phyloP scores from a whole-genome alignment of 1,284 basidiomycete species.

The Cystobasidium sp. region DNA sequence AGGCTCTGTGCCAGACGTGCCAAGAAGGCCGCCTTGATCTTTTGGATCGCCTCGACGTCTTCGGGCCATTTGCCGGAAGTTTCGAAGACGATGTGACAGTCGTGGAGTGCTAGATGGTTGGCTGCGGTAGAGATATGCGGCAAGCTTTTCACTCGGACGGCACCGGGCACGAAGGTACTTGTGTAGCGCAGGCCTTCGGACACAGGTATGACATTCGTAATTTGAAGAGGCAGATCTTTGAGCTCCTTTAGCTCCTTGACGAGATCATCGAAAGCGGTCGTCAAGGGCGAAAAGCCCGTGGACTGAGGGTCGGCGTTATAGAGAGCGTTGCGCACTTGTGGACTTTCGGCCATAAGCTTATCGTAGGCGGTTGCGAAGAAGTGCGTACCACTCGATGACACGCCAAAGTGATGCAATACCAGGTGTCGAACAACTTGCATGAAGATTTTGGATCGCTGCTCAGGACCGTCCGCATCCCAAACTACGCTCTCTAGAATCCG shows the following conservation, averaged over 20 bases:
- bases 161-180: slow-evolving; percentile 68
- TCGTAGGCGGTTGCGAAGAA: slow-evolving; percentile 67
- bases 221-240: slow-evolving; percentile 73
- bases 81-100: slow-evolving; percentile 83
- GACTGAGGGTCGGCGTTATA: slow-evolving; percentile 56
- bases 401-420: slow-evolving; percentile 73
- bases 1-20: slow-evolving; percentile 62
- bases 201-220: slow-evolving; percentile 75
- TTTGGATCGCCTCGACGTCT: slow-evolving; percentile 88
- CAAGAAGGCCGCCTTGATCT: slow-evolving; percentile 91
- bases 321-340: slow-evolving; percentile 52
- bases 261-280: slow-evolving; percentile 79
- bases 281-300: slow-evolving; percentile 70
- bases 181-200: slow-evolving; percentile 81
- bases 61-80: slow-evolving; percentile 93
- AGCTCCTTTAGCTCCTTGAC: slow-evolving; percentile 77
- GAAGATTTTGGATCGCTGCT: slow-evolving; percentile 80
- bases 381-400: slow-evolving; percentile 62
- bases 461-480: slow-evolving; percentile 70
- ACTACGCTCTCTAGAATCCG: slow-evolving; percentile 91
- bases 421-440: slow-evolving; percentile 74
- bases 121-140: slow-evolving; percentile 59
- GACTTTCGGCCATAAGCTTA: slow-evolving; percentile 64
- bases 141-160: slow-evolving; percentile 54
- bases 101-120: slow-evolving; percentile 67